Percentiles rank a stretch among this genome's conserved stretches.
phyloP scores from a whole-genome alignment of 2,329 filamentous ascomycete genomes.

The Claviceps purpurea region DNA sequence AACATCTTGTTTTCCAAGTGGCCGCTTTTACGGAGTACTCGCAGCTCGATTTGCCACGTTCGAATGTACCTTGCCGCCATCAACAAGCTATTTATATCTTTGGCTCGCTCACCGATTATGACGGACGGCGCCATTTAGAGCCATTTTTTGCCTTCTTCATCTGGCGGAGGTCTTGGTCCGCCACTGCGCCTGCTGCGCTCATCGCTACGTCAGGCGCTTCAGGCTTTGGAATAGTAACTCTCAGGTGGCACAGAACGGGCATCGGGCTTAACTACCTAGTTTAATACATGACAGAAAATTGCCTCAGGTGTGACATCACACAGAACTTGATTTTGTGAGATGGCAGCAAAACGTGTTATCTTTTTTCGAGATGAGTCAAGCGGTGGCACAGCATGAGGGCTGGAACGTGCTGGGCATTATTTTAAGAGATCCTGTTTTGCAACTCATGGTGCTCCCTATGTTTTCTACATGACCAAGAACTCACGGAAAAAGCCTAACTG shows the following conservation, averaged over 20 bases:
- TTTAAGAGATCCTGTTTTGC: background rate
- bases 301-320: background rate
- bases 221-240: background rate
- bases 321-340: too few species aligned
- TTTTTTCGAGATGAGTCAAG: too few species aligned
- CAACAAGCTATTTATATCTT: background rate
- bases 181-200: background rate
- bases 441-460: background rate
- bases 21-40: too few species aligned
- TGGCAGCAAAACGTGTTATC: background rate
- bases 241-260: background rate
- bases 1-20: too few species aligned
- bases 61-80: background rate
- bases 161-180: constrained; percentile 1
- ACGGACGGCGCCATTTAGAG: background rate
- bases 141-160: too few species aligned
- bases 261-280: background rate
- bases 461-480: background rate
- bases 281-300: background rate
- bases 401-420: background rate
- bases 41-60: background rate
- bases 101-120: background rate
- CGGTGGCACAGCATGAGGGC: background rate
- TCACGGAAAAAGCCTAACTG: background rate
- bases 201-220: constrained; percentile 1